Evolutionary conservation across 805 yeast species (phyloP).

Genomic region (Kazachstania africana): DNA sequence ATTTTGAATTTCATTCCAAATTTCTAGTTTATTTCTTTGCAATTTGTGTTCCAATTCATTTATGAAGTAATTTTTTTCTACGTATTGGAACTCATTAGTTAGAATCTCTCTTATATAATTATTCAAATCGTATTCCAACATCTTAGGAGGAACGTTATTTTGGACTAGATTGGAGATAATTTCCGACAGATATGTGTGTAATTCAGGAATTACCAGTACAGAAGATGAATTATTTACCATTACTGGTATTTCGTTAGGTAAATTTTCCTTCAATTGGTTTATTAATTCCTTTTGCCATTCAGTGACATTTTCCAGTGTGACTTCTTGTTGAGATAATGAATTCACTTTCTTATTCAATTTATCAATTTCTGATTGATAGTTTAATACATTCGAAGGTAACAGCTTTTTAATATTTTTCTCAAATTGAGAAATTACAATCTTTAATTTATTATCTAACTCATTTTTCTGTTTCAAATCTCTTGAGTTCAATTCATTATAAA

Average conservation of each 20-base stretch:
- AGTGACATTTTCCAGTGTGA: constrained; percentile 14
- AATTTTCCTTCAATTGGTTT: constrained; percentile 9
- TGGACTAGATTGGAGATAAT: constrained; percentile 9
- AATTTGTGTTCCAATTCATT: constrained; percentile 18
- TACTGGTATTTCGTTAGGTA: constrained; percentile 25
- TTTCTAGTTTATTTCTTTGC: constrained; percentile 17
- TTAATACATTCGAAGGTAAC: constrained; percentile 18
- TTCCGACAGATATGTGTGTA: constrained; percentile 15
- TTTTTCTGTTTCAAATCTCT: constrained; percentile 14
- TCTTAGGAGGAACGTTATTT: neutral
- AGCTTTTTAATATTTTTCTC: constrained; percentile 23
- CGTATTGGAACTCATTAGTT: constrained; percentile 21
- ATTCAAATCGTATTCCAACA: constrained; percentile 17
- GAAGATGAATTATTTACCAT: constrained; percentile 16
- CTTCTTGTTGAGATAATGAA: neutral
- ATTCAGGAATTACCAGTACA: constrained; percentile 22
- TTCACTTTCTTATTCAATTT: constrained; percentile 10
- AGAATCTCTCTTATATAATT: constrained; percentile 22
- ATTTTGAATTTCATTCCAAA: constrained; percentile 15
- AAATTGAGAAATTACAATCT: constrained; percentile 21
- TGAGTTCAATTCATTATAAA: constrained; percentile 17
- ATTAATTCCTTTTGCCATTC: constrained; percentile 14
- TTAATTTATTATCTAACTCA: constrained; percentile 21
- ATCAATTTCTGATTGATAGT: constrained; percentile 14
- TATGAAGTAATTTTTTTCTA: constrained; percentile 19